A percentile compares a stretch with the other conserved stretches of the same genome.
These are phyloP conservation scores for Globisporangium heterothallicum DNA, from an alignment of 352 stramenopile species.

Conservation along the genomic window DNA sequence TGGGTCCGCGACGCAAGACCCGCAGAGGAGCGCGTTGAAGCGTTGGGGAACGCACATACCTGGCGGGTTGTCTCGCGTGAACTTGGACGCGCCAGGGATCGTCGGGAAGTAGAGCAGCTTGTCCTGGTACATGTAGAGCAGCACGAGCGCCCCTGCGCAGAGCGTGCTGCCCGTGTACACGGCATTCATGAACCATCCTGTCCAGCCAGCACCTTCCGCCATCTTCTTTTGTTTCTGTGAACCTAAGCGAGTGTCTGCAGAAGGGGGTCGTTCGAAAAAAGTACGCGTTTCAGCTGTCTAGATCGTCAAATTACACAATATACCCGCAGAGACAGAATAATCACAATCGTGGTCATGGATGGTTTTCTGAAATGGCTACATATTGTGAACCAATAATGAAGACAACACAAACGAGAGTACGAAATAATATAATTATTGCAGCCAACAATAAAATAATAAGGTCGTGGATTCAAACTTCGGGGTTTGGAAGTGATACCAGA, in stretches of 20 bases:
- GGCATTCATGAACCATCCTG: constrained; percentile 60
- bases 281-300: too few relatives aligned
- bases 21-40: too few relatives aligned
- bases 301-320: too few relatives aligned
- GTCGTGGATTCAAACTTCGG: too few relatives aligned
- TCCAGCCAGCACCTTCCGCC: constrained; percentile 29
- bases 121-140: constrained; percentile 82
- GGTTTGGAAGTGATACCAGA: too few relatives aligned
- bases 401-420: too few relatives aligned
- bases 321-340: too few relatives aligned
- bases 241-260: too few relatives aligned
- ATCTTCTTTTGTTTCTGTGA: constrained; percentile 18
- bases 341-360: not conserved
- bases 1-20: too few relatives aligned
- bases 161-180: constrained; percentile 58
- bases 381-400: too few relatives aligned
- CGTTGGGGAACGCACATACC: constrained; percentile 24
- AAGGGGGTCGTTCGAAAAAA: too few relatives aligned
- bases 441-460: not conserved
- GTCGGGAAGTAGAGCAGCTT: constrained; percentile 80
- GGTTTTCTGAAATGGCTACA: not conserved
- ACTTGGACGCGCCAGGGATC: constrained; percentile 69
- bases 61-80: constrained; percentile 76
- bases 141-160: constrained; percentile 47
- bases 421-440: not conserved